Evolutionary conservation across 768 basidiomycete genomes (phyloP), one percentile per base, ranked within the genome.

Genomic region (Russula abietina): DNA sequence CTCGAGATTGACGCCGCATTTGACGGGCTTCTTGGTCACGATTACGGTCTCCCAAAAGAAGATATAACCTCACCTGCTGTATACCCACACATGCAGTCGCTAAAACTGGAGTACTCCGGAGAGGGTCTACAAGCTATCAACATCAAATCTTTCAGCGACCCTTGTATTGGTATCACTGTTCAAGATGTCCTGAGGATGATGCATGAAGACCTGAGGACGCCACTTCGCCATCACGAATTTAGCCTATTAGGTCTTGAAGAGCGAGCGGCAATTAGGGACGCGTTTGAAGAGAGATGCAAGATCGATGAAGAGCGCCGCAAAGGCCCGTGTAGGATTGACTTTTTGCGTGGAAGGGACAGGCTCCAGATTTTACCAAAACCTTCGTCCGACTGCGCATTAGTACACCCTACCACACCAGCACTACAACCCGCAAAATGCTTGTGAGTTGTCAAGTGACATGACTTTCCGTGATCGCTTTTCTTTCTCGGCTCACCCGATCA

Each of bases 61-160:
- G 58, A 64, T 2, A 14, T 33, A 12, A 26, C 5, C 1, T 59
- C 58, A 4, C 48, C 58, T 3, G 62, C 62, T 14, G 45, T 54
- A 2, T 8, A 59, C 32, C 62, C 57, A 10, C 52, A 46, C 11
- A 26, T 60, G 22, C 38, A 0, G 32, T 38, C 48, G 11, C 12
- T 64, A 16, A 33, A 19, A 22, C 62, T 64, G 14, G 58, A 64
- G 53, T 59, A 55, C 48, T 22, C 24, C 6, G 58, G 55, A 60
- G 62, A 52, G 4, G 53, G 55, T 45, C 53, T 58, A 4, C 53
- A 55, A 22, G 4, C 11, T 1, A 64, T 64, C 32, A 28, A 10
- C 11, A 33, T 64, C 14, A 30, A 26, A 17, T 10, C 57, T 19
- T 59, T 43, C 11, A 38, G 16, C 7, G 24, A 49, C 36, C 32